Conservation (phyloP, 495 filamentous ascomycete genomes). For the Xylaria longipes region DNA sequence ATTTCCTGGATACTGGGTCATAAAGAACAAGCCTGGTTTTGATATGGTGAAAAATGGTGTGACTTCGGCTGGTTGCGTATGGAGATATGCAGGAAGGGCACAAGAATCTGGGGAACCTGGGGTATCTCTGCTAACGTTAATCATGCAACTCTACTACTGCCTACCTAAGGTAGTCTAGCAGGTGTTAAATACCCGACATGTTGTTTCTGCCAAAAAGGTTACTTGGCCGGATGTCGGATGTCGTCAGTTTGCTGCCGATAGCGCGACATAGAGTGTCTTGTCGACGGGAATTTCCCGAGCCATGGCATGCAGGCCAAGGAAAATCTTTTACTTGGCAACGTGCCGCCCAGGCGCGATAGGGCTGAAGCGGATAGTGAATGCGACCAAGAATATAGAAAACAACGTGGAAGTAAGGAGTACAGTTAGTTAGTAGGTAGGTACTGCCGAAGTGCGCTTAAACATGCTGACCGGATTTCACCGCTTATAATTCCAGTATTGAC, state of each 20-base stretch:
- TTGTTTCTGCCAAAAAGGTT: neutral
- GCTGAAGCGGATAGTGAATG: neutral
- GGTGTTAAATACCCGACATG: neutral
- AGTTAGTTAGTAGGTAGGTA: neutral
- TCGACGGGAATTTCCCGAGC: neutral
- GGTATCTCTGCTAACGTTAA: neutral
- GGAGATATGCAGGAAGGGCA: neutral
- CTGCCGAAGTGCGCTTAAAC: neutral
- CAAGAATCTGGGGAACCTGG: neutral
- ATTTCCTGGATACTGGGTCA: neutral
- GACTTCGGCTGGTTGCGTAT: neutral
- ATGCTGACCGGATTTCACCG: neutral
- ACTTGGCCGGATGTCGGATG: neutral
- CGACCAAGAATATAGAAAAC: neutral
- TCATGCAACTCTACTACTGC: neutral
- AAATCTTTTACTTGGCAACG: slow-evolving; percentile 1
- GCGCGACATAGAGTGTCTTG: neutral
- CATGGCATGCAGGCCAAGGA: slow-evolving; percentile 16
- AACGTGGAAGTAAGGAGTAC: neutral
- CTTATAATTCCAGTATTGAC: neutral
- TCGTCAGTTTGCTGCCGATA: neutral
- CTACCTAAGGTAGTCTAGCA: neutral
- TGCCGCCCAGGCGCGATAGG: slow-evolving; percentile 2
- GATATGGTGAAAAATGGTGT: neutral
- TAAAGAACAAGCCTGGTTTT: neutral